These are phyloP conservation scores for Paramecium octaurelia DNA, from an alignment of 73 alveolate genomes.

Conservation along the genomic window DNA sequence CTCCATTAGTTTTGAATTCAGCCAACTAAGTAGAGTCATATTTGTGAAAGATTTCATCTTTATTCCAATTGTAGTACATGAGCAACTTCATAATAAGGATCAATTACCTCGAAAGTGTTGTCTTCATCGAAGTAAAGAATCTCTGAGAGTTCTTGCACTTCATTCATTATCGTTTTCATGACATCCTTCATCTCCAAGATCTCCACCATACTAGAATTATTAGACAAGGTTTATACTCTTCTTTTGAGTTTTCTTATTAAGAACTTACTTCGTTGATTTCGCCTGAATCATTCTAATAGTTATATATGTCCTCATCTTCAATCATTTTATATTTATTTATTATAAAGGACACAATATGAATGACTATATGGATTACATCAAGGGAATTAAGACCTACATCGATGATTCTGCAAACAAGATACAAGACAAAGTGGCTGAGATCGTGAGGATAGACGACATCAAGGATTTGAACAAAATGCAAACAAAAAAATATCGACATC, in stretches of 20 bases:
- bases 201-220: not conserved
- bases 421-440: not conserved
- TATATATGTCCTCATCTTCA: not conserved
- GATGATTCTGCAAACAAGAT: not conserved
- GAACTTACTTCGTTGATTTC: not conserved
- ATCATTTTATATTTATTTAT: not conserved
- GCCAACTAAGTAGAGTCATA: not conserved
- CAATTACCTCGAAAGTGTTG: not conserved
- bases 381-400: not conserved
- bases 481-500: not conserved
- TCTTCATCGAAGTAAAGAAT: not conserved
- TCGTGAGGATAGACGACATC: not conserved
- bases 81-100: not conserved
- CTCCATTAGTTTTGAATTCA: not conserved
- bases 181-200: not conserved
- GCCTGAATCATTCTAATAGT: not conserved
- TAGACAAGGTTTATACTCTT: not conserved
- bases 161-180: not conserved
- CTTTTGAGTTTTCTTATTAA: not conserved
- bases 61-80: conserved; percentile 13
- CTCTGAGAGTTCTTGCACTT: not conserved
- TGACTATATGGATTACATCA: not conserved
- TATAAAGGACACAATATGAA: not conserved
- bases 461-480: not conserved
- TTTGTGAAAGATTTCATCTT: not conserved